Base-by-base conservation (phyloP, 1,284 basidiomycete genomes). In the Peniophora sp. region DNA sequence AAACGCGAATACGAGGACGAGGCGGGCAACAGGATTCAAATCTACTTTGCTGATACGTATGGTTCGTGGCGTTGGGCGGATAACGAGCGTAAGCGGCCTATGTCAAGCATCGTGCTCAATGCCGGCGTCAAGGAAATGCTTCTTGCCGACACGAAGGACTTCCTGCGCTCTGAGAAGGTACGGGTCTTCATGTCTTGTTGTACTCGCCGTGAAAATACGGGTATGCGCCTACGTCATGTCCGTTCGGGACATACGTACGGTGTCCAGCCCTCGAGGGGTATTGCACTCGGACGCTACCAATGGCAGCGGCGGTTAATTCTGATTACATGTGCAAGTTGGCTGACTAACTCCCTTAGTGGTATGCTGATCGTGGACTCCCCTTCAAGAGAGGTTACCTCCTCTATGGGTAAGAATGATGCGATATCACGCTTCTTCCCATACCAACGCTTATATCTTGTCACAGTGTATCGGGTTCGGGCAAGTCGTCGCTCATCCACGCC, bases 121-220 rank as follows among this genome's bases (percentile, higher is more conserved):
- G 85, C 81, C 0, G 88, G 87, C 51, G 85, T 90, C 44, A 91
- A 91, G 67, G 88, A 90, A 65, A 88, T 88, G 83, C 73, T 91
- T 9, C 67, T 91, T 9, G 73, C 79, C 24, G 88, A 91, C 54
- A 79, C 87, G n/a, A 77, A 80, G 54, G 88, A 91, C 64, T 91
- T 91, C 65, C 73, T 91, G 55, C 79, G 77, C 57, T 85, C 81
- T 53, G 86, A 89, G 65, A 87, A 88, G 77, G 85, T 78, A 58
- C 52, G 67, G 54, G 8, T 12, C 22, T 41, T 32, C 27, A n/a
- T n/a, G n/a, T n/a, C n/a, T n/a, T n/a, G n/a, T n/a, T n/a, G n/a
- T 47, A 23, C 34, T 39, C 24, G 43, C 23, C 17, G 36, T 24
- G 35, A 37, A n/a, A 22, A 27, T 37, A 39, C 41, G 24, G 15